These are phyloP conservation scores for Mycena belliarum DNA, from an alignment of 768 basidiomycete species.

Conservation along the genomic window DNA sequence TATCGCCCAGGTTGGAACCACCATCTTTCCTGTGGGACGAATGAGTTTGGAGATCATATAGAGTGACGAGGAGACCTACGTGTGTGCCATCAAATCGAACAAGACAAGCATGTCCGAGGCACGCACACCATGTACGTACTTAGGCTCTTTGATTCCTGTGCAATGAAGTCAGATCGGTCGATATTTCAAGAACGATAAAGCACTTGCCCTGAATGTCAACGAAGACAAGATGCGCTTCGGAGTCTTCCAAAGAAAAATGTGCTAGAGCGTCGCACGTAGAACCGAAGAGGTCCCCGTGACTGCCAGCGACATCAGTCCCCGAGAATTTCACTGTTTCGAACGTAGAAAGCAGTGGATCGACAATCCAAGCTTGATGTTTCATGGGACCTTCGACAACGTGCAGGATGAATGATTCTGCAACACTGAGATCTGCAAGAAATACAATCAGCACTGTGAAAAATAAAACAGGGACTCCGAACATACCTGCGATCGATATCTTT, in stretches of 20 bases:
- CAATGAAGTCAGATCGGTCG: too few species aligned
- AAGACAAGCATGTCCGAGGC: neutral
- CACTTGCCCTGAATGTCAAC: neutral
- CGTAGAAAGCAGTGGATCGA: neutral
- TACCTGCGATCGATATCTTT: too few species aligned
- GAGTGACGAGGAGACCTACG: neutral
- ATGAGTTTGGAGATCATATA: too few species aligned
- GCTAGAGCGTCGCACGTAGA: slow-evolving; percentile 1
- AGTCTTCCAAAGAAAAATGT: slow-evolving; percentile 1
- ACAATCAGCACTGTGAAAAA: too few species aligned
- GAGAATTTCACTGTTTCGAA: neutral
- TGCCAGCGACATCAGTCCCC: neutral
- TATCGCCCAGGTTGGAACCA: neutral
- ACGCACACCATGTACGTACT: neutral
- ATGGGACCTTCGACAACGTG: neutral
- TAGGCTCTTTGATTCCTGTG: neutral
- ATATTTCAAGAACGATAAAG: too few species aligned
- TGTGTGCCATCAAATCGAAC: neutral
- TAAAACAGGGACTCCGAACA: too few species aligned
- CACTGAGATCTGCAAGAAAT: too few species aligned
- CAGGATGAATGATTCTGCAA: too few species aligned
- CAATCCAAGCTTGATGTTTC: neutral
- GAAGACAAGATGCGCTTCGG: neutral
- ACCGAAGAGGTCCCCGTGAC: neutral
- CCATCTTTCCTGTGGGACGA: too few species aligned